A percentile compares a stretch with the other conserved stretches of the same genome.
Evolutionary conservation across 768 basidiomycete species (phyloP).

Genomic region (Pisolithus marmoratus): DNA sequence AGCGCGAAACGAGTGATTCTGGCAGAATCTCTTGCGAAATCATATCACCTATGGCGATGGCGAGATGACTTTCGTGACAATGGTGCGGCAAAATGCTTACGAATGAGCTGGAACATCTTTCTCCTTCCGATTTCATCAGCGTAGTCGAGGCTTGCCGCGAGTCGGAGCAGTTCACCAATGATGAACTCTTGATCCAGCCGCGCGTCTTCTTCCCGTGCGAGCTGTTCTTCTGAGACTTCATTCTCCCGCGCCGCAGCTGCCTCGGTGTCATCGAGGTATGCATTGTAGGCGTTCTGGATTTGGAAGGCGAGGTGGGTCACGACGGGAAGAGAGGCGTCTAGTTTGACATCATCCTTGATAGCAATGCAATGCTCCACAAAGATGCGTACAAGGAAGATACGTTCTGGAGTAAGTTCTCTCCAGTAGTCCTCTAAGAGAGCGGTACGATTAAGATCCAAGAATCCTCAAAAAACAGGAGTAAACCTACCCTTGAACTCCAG

Average conservation of each 20-base stretch:
- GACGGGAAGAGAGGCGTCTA: conserved; percentile 74
- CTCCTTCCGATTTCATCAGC: conserved; percentile 87
- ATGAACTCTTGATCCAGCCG: conserved; percentile 54
- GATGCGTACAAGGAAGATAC: conserved; percentile 75
- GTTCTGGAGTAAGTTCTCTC: conserved; percentile 63
- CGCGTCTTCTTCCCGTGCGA: conserved; percentile 41
- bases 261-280: conserved; percentile 40
- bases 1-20: conserved; percentile 59
- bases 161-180: conserved; percentile 72
- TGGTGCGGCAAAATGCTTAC: conserved; percentile 20
- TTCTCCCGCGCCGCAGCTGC: conserved; percentile 36
- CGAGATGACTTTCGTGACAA: not conserved
- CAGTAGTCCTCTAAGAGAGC: conserved; percentile 60
- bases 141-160: conserved; percentile 82
- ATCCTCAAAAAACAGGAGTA: not conserved
- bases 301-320: conserved; percentile 76
- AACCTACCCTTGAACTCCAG: conserved; percentile 65
- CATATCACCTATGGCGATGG: conserved; percentile 55
- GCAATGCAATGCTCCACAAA: conserved; percentile 74
- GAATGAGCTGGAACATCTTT: conserved; percentile 81
- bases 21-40: conserved; percentile 67
- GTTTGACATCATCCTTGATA: conserved; percentile 51
- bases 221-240: conserved; percentile 32
- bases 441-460: not conserved
- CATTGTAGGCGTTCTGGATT: conserved; percentile 69